Evolutionary conservation across 2,329 filamentous ascomycete species (phyloP), one percentile per base, ranked within the genome.

Genomic region (Elsinoe arachidis): DNA sequence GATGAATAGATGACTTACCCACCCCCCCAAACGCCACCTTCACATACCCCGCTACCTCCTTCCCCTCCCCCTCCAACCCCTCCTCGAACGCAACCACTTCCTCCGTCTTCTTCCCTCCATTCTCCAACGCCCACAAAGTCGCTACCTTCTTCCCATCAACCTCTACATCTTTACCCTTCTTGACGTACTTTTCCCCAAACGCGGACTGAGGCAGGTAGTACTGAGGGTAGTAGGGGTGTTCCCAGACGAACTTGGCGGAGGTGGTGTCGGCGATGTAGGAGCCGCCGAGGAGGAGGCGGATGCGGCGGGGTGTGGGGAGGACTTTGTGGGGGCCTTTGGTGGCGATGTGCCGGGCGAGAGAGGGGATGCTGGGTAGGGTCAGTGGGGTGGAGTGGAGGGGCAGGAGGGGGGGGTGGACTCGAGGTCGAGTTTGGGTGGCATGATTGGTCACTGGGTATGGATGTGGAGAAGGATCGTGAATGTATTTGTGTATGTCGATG

Each of bases 171-270:
- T 51, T 14, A 12, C 14, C 26, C 4, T 26, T n/a, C 14, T 61
- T 56, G 15, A 54, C 46, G 26, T 56, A 46, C 9, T 57, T 35
- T 3, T 44, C 17, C 11, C 23, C 30, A 23, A 61, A 52, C 7
- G 64, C 63, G 3, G 39, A 39, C 21, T 35, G 26, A 2, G 68
- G 67, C 7, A 70, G 51, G 63, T 70, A 70, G 60, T 67, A 74
- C 23, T 78, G 71, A 1, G 77, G 78, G 62, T 78, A 80, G 56
- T 67, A 73, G 1, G 73, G 69, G 59, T 80, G 76, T 62, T 73
- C 70, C 70, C 70, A 73, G 15, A 72, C 69, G 59, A 66, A 68
- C 14, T 62, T 34, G 12, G 70, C 68, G 19, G 59, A 49, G 10
- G 67, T 71, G 9, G 69, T 72, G 41, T 66, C 62, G 58, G 67